Evolutionary conservation across 2,329 filamentous ascomycete species (phyloP), one percentile per base, ranked within the genome.

Genomic region (Pestalotiopsis sp.): DNA sequence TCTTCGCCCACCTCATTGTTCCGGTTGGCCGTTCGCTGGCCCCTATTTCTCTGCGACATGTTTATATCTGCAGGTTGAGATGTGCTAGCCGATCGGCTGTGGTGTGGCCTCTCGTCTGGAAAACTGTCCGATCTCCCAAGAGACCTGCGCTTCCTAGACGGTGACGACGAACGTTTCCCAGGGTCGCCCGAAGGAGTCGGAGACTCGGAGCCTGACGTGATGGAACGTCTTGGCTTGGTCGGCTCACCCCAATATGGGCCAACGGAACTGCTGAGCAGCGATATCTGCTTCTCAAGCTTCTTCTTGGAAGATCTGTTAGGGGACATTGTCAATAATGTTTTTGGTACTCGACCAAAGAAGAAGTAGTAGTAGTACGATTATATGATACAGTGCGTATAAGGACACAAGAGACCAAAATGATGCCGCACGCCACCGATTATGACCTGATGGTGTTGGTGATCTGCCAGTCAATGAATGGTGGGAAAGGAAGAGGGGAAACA

Each of bases 1-100:
- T 84, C 82, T 69, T 84, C 82, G 52, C 82, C 82, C 7, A 74
- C 71, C 66, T 79, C 80, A 66, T 78, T 82, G 64, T 82, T 83
- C 61, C 82, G 79, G 68, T 77, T 78, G 3, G 73, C 71, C 1
- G 75, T 76, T 36, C 77, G 73, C n/a, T 75, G 77, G 17, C 64
- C 61, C 20, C 77, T 75, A 63, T 77, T 78, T 17, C 74, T 74
- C 58, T 77, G 74, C 3, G 76, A 77, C 39, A 75, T 76, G 76
- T 77, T 78, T 31, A 13, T 67, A n/a, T 20, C 41, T n/a, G 38
- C 39, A 39, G n/a, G n/a, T 20, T 36, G 38, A 6, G 38, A 27
- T 11, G 61, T 49, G 39, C 38, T 49, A 39, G 45, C 31, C 45
- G 25, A 20, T n/a, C 60, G 56, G n/a, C 66, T 60, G 14, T 31